Percentiles rank a stretch among this genome's conserved stretches.
These are phyloP conservation scores for Boechera divaricarpa DNA, from an alignment of 345 rosid genomes.

Conservation along the genomic window DNA sequence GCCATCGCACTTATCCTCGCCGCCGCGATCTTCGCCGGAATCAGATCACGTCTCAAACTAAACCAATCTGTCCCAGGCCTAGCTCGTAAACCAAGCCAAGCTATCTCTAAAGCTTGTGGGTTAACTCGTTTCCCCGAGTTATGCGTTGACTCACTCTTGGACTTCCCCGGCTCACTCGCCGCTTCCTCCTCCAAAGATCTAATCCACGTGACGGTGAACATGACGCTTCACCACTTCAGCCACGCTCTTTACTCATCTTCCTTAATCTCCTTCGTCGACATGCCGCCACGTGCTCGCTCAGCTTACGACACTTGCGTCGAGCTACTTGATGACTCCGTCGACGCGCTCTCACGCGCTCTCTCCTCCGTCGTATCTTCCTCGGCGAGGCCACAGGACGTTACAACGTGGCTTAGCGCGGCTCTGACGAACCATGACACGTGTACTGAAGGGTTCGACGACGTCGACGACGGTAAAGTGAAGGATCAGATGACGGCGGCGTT, in stretches of 20 bases:
- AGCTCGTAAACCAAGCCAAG: slow-evolving; percentile 68
- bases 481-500: slow-evolving; percentile 60
- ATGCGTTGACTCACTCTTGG: slow-evolving; percentile 71
- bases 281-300: slow-evolving; percentile 68
- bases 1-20: slow-evolving; percentile 56
- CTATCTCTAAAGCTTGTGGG: slow-evolving; percentile 72
- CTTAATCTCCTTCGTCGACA: slow-evolving; percentile 55
- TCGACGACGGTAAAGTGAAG: slow-evolving; percentile 68
- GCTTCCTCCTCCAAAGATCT: slow-evolving; percentile 69
- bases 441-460: slow-evolving; percentile 72
- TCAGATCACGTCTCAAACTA: slow-evolving; percentile 40
- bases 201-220: slow-evolving; percentile 91
- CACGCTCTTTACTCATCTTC: slow-evolving; percentile 73
- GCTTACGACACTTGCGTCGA: slow-evolving; percentile 92
- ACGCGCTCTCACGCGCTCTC: slow-evolving; percentile 77
- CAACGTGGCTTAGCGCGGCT: slow-evolving; percentile 96
- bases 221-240: slow-evolving; percentile 84
- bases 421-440: slow-evolving; percentile 96
- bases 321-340: slow-evolving; percentile 83
- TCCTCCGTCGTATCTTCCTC: slow-evolving; percentile 49
- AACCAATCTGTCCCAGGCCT: slow-evolving; percentile 24
- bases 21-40: slow-evolving; percentile 63
- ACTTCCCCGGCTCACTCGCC: slow-evolving; percentile 64
- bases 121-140: slow-evolving; percentile 67
- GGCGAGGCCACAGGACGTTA: slow-evolving; percentile 58